Evolutionary conservation across 495 filamentous ascomycete species (phyloP).

Genomic region (Podospora conica): DNA sequence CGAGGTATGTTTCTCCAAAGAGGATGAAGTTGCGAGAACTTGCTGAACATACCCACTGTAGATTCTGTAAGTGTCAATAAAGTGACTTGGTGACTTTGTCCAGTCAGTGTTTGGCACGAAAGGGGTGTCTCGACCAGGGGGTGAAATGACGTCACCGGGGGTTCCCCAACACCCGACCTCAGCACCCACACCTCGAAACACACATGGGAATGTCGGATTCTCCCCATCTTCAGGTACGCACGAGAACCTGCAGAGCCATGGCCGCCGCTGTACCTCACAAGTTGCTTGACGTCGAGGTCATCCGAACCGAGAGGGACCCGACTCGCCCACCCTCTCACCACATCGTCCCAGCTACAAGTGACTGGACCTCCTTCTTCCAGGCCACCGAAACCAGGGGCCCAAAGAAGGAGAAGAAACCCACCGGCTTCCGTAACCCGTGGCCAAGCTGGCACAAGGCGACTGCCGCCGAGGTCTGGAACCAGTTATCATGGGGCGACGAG

Average conservation of each 20-base stretch:
- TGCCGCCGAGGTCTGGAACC: slow-evolving; percentile 20
- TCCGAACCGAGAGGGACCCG: neutral
- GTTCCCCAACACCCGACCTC: neutral
- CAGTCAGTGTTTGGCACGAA: neutral
- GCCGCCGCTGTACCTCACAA: neutral
- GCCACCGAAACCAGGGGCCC: neutral
- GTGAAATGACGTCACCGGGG: neutral
- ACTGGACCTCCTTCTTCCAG: neutral
- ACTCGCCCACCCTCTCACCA: neutral
- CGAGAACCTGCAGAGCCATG: neutral
- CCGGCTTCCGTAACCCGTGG: slow-evolving; percentile 49
- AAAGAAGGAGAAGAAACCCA: neutral
- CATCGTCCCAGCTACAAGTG: neutral
- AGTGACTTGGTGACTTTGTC: too few species aligned
- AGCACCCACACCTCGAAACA: neutral
- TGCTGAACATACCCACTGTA: neutral
- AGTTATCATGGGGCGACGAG: slow-evolving; percentile 23
- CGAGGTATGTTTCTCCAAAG: neutral
- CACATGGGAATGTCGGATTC: neutral
- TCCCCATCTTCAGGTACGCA: neutral
- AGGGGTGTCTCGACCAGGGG: neutral
- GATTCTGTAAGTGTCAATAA: neutral
- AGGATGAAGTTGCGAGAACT: neutral
- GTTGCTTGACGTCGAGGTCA: neutral
- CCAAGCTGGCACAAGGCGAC: slow-evolving; percentile 38